Evolutionary conservation across 148 eudicot species (phyloP), one percentile per base, ranked within the genome.

Genomic region (Camellia granthamiana): DNA sequence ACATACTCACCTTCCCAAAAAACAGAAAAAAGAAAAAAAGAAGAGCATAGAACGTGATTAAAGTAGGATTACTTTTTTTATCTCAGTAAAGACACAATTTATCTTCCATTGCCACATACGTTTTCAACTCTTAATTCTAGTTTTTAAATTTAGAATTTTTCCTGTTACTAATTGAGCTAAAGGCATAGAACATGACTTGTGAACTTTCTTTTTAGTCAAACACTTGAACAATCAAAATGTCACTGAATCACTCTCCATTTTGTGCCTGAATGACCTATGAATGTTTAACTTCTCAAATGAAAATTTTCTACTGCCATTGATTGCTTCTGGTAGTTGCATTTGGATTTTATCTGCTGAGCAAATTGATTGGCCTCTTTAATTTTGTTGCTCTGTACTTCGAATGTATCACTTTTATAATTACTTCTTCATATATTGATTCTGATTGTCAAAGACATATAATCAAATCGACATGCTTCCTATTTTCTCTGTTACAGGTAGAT

Each of bases 401-500:
- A 74, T 58, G 49, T 5, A 13, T 42, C 51, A 15, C 43, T 41
- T 41, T 30, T 74, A n/a, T 44, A 58, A 43, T 73, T 71, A 61
- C 10, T 19, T 11, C 7, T 66, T 46, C 4, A 61, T 42, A 41
- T 3, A 19, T 11, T 6, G 14, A 12, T 54, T 42, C 16, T 51
- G 11, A 14, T 58, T 47, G 10, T 56, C 41, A 9, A 47, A 51
- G 49, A 75, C 61, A 41, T 61, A 41, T 61, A 41, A 60, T 59
- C 21, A 52, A 58, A 62, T 59, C 56, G 59, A 44, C 14, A 11
- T 42, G 43, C 19, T 61, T 7, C 58, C 56, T 68, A 16, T 75
- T 54, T 78, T 59, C 30, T 41, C 60, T n/a, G 11, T n/a, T 77
- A 74, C 87, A 92, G 97, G 94, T 94, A 6, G 98, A 94, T 86